phyloP scores from a whole-genome alignment of 257 asterid genomes.

The Petrea volubilis region DNA sequence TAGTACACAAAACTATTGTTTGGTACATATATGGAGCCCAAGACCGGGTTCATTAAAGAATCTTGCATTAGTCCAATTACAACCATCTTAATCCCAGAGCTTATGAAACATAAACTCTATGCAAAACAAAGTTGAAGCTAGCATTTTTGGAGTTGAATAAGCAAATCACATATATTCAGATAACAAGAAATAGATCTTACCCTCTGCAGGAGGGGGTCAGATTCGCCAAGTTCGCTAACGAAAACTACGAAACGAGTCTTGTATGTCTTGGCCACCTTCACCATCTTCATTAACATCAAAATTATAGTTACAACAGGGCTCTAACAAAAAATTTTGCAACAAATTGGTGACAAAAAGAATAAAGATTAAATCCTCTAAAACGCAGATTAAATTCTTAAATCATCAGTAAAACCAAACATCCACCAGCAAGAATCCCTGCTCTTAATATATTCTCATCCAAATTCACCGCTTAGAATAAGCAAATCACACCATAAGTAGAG shows the following conservation, averaged over 20 bases:
- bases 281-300: conserved; percentile 53
- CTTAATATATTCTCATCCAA: background rate
- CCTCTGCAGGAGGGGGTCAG: conserved; percentile 54
- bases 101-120: conserved; percentile 3
- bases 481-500: background rate
- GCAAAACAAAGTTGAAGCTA: background rate
- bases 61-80: background rate
- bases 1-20: no score
- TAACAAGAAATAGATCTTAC: conserved; percentile 42
- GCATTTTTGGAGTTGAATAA: background rate
- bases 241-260: conserved; percentile 46
- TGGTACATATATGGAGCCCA: no score
- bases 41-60: no score
- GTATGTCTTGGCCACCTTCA: conserved; percentile 42
- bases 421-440: background rate
- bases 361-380: background rate
- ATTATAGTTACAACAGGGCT: conserved; percentile 15
- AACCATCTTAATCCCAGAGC: background rate
- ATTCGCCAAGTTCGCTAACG: conserved; percentile 57
- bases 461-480: background rate
- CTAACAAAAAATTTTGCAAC: background rate
- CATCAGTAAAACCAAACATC: conserved; percentile 3
- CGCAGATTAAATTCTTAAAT: background rate
- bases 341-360: background rate
- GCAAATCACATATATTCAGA: background rate